These are phyloP conservation scores for Oryza glaberrima DNA, from an alignment of 176 grass and related monocot species.

Conservation along the genomic window DNA sequence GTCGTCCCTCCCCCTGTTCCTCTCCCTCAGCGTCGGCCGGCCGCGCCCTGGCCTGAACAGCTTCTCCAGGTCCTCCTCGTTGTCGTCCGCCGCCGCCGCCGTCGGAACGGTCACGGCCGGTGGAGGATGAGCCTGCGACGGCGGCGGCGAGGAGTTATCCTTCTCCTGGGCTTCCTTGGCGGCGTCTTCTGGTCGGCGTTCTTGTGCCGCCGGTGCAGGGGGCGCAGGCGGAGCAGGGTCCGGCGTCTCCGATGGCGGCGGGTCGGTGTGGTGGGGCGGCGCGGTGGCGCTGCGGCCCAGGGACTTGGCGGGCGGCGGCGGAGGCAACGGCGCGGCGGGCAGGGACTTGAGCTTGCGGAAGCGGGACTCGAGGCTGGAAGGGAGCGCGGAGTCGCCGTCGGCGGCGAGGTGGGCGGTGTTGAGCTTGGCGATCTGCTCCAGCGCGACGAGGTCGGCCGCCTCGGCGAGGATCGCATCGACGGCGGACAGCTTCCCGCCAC, in stretches of 20 bases:
- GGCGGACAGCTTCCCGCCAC: conserved; percentile 32
- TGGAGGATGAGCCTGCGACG: neutral
- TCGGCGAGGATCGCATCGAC: conserved; percentile 81
- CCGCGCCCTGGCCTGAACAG: conserved; percentile 45
- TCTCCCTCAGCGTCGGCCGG: conserved; percentile 41
- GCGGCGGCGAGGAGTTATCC: conserved; percentile 7
- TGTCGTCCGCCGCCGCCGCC: neutral
- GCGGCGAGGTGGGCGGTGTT: conserved; percentile 79
- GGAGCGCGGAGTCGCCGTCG: conserved; percentile 44
- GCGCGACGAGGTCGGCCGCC: conserved; percentile 61
- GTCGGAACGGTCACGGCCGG: neutral
- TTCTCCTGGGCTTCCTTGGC: neutral
- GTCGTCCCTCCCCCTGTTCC: conserved; percentile 23
- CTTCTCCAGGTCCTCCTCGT: conserved; percentile 38
- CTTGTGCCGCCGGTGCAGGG: neutral
- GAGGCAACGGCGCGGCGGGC: conserved; percentile 7
- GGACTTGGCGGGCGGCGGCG: neutral
- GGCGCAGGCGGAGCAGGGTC: neutral
- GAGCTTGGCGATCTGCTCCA: conserved; percentile 73
- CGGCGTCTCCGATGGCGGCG: neutral
- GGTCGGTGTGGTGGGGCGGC: conserved; percentile 25
- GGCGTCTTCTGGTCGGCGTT: neutral
- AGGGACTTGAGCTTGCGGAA: conserved; percentile 94
- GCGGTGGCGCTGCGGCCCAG: conserved; percentile 37
- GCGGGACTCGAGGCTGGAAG: conserved; percentile 67